Percentiles rank a stretch among this genome's conserved stretches.
phyloP scores from a whole-genome alignment of 768 basidiomycete genomes.

The Psilocybe tampanensis region DNA sequence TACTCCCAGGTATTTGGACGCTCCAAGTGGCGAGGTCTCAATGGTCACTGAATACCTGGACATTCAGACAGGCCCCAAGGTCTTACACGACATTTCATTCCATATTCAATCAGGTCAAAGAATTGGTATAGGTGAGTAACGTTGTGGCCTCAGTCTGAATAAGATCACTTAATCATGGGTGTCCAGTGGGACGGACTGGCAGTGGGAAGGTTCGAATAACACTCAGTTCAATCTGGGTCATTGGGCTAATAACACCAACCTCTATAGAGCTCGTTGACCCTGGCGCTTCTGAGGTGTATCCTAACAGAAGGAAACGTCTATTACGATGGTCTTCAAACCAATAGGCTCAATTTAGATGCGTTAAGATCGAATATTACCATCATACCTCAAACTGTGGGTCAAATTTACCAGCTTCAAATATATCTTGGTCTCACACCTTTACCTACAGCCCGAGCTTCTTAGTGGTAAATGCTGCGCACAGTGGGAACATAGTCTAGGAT shows the following conservation, averaged over 20 bases:
- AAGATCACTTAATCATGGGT: not conserved
- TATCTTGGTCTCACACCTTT: not conserved
- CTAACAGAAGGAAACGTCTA: constrained; percentile 55
- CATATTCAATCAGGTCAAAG: constrained; percentile 56
- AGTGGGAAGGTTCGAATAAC: constrained; percentile 40
- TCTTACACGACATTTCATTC: constrained; percentile 52
- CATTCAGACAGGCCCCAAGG: constrained; percentile 42
- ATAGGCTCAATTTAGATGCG: constrained; percentile 53
- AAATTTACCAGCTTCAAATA: not conserved
- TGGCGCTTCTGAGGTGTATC: constrained; percentile 61
- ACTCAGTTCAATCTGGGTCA: not conserved
- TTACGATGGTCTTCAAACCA: constrained; percentile 55
- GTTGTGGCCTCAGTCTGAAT: not conserved
- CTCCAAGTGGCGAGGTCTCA: not conserved
- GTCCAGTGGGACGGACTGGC: constrained; percentile 44
- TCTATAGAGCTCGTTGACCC: constrained; percentile 50
- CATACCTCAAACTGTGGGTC: constrained; percentile 50
- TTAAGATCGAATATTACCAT: constrained; percentile 63
- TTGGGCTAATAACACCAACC: not conserved
- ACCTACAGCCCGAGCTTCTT: constrained; percentile 48
- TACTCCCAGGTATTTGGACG: constrained; percentile 42
- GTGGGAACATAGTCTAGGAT: not conserved
- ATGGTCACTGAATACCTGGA: not conserved
- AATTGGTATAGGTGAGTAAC: constrained; percentile 43
- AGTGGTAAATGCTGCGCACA: constrained; percentile 36